A percentile compares a stretch with the other conserved stretches of the same genome.
phyloP scores from a whole-genome alignment of 768 basidiomycete genomes.

The Boletus tylopilopsis region DNA sequence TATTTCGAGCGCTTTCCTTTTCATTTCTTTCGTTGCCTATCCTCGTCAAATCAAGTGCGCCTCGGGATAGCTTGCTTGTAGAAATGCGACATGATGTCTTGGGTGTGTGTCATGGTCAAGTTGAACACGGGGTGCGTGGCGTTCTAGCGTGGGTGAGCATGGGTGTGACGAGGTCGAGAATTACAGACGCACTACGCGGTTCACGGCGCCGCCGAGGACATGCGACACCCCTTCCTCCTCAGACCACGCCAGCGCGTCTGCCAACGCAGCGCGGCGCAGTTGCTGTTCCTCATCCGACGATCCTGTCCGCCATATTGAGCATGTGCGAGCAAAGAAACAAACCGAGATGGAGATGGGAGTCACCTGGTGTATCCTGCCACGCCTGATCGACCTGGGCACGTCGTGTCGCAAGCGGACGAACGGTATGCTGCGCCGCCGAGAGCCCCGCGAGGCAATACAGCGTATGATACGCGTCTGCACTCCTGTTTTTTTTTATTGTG shows the following conservation, averaged over 20 bases:
- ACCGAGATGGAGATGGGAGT: background rate
- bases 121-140: constrained; percentile 81
- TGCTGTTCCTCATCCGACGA: constrained; percentile 12
- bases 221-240: constrained; percentile 60
- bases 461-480: constrained; percentile 95
- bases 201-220: constrained; percentile 56
- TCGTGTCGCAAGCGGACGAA: constrained; percentile 45
- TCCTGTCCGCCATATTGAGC: constrained; percentile 23
- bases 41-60: constrained; percentile 10
- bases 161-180: no score
- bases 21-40: background rate
- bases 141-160: constrained; percentile 45
- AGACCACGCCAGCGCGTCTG: constrained; percentile 57
- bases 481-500: constrained; percentile 37
- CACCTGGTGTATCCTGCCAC: constrained; percentile 36
- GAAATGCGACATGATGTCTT: constrained; percentile 68
- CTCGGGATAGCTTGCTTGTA: constrained; percentile 56
- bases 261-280: constrained; percentile 47
- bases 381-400: constrained; percentile 30
- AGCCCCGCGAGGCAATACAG: constrained; percentile 89
- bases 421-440: constrained; percentile 81
- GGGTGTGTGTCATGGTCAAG: constrained; percentile 62
- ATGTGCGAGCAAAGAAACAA: background rate
- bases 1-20: no score
- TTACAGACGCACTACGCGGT: constrained; percentile 56